Base-by-base conservation (phyloP, 345 rosid species). In the Syzygium grande region DNA sequence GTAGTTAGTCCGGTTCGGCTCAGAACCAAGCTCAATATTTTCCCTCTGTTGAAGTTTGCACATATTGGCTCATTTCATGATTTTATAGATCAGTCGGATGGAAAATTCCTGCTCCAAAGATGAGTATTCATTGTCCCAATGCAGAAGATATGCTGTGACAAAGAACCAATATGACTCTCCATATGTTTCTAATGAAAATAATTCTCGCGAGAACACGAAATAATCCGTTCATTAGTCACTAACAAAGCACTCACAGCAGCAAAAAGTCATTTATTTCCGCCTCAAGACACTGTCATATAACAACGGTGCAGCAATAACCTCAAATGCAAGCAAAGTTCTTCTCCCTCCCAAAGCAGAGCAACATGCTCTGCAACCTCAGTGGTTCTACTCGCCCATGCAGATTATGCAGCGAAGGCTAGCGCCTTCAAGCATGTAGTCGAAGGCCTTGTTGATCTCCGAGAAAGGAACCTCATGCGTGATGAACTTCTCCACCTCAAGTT, bases 401-500 rank as follows among this genome's bases (percentile, higher is more conserved):
- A 59, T 59, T 11, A 59, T 2, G 65, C 65, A 59, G 65, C 65
- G 65, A 0, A 59, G 65, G 65, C 65, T 29, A 14, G 34, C 19
- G 0, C 93, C 92, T 73, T 58, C 34, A 41, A 91, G 92, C 94
- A 93, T 91, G 49, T 56, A 87, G 8, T 91, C 92, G 19, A 93
- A 93, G 22, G 93, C 91, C 86, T 88, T 92, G 90, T 92, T 91
- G 85, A 93, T 92, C 52, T 93, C 92, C 12, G 93, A 84, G 90
- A 93, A 91, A 22, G 91, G 88, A 6, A 92, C 91, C 52, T 88
- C 87, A 11, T 91, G 94, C 7, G 93, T 91, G 12, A 91, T 92
- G 88, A 92, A 92, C 53, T 90, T 92, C 87, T 93, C 92, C 85
- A 90, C 73, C 87, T 91, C 93, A 19, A 92, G 90, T 89, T 93